Conservation (phyloP, 352 stramenopile genomes). For the Globisporangium canariense region DNA sequence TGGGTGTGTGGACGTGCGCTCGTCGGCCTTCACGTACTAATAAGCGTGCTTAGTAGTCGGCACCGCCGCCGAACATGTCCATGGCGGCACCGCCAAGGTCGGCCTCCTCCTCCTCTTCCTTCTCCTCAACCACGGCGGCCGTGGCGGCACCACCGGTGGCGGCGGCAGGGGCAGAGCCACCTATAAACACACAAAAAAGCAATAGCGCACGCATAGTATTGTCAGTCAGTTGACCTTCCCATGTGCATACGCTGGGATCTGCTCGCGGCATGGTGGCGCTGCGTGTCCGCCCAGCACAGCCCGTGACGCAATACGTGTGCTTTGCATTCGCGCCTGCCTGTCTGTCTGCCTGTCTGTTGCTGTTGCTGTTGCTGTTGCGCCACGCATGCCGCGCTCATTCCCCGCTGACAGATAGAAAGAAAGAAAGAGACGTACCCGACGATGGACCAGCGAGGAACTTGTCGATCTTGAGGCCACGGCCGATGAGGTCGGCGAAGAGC, state of each 20-base stretch:
- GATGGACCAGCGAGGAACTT: constrained; percentile 88
- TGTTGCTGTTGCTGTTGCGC: not conserved
- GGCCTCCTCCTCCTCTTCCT: constrained; percentile 86
- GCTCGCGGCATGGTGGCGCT: not conserved
- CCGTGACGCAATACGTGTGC: not conserved
- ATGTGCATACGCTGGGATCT: not conserved
- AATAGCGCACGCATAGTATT: not conserved
- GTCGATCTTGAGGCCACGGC: constrained; percentile 78
- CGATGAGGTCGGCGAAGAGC: constrained; percentile 83
- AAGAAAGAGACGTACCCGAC: constrained; percentile 52
- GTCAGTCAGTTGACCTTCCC: constrained; percentile 2
- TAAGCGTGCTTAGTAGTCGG: constrained; percentile 71
- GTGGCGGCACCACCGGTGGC: constrained; percentile 41
- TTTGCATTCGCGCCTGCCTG: not conserved
- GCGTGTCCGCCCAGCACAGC: not conserved
- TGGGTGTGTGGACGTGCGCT: not conserved
- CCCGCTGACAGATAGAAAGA: not conserved
- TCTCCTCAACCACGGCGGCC: constrained; percentile 56
- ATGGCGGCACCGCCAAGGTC: constrained; percentile 73
- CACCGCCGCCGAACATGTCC: constrained; percentile 87
- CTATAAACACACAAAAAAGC: constrained; percentile 24
- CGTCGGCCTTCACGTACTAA: constrained; percentile 10
- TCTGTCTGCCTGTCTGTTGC: no score
- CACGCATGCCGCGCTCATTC: not conserved
- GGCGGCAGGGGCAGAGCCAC: constrained; percentile 53